phyloP scores from a whole-genome alignment of 257 asterid species.

The Plantago elongata region DNA sequence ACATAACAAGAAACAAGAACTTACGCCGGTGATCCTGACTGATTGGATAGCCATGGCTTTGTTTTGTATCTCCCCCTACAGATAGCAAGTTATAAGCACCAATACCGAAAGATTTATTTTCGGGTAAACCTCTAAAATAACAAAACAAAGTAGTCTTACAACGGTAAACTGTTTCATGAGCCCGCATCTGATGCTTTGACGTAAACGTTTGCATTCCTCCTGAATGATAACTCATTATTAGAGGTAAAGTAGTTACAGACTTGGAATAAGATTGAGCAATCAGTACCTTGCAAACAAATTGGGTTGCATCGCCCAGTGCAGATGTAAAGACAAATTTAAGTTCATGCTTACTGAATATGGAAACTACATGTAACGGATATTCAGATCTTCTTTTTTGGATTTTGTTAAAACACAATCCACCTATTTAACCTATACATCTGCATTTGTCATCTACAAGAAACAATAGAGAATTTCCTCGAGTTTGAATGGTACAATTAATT shows the following conservation, averaged over 20 bases:
- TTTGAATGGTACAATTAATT: too few relatives aligned
- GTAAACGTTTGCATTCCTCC: slow-evolving; percentile 87
- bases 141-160: slow-evolving; percentile 45
- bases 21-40: slow-evolving; percentile 60
- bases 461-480: too few relatives aligned
- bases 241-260: slow-evolving; percentile 9
- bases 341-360: background rate
- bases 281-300: slow-evolving; percentile 5
- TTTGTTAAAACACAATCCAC: background rate
- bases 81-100: slow-evolving; percentile 19
- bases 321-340: background rate
- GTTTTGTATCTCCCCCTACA: slow-evolving; percentile 70
- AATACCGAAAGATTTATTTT: slow-evolving; percentile 9
- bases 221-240: slow-evolving; percentile 28
- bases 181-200: slow-evolving; percentile 77
- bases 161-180: slow-evolving; percentile 66
- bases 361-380: background rate
- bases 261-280: slow-evolving; percentile 9
- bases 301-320: slow-evolving; percentile 14
- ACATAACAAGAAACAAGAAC: slow-evolving; percentile 23
- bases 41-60: slow-evolving; percentile 70
- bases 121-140: slow-evolving; percentile 18
- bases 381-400: background rate
- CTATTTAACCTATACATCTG: background rate
- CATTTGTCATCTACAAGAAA: background rate